Conservation (phyloP, 139 green algal genomes). For the Desmodesmus armatus region DNA sequence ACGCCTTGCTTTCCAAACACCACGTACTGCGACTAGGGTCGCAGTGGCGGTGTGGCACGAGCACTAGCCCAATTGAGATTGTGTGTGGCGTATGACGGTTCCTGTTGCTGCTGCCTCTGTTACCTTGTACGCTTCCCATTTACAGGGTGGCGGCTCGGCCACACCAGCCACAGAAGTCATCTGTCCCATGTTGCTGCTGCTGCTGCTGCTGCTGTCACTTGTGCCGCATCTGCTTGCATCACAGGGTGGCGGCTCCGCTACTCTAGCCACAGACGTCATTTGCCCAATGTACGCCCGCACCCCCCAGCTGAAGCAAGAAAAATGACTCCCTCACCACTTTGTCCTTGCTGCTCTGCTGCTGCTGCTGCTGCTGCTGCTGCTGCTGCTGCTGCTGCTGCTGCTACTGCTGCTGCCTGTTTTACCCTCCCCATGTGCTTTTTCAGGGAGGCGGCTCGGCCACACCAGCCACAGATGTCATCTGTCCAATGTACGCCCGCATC, state of each 20-base stretch:
- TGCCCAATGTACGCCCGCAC: too few relatives aligned
- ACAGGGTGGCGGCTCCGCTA: too few relatives aligned
- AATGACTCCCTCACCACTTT: too few relatives aligned
- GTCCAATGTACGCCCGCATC: slow-evolving; percentile 93
- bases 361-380: background rate
- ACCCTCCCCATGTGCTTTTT: background rate
- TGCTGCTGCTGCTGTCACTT: slow-evolving; percentile 32
- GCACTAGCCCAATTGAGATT: too few relatives aligned
- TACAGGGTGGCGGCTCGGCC: slow-evolving; percentile 85
- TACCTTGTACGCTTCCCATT: background rate
- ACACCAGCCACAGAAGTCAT: slow-evolving; percentile 94
- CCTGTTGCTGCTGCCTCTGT: slow-evolving; percentile 53
- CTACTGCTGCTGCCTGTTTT: background rate
- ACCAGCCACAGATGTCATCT: slow-evolving; percentile 93
- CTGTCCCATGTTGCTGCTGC: slow-evolving; percentile 95
- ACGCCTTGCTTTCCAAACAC: too few relatives aligned
- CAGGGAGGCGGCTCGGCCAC: slow-evolving; percentile 89
- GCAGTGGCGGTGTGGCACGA: too few relatives aligned
- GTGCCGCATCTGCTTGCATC: too few relatives aligned
- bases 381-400: background rate
- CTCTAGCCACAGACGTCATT: too few relatives aligned
- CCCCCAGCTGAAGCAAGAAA: too few relatives aligned
- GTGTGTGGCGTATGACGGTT: too few relatives aligned
- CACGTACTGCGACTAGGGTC: background rate
- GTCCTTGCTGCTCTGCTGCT: too few relatives aligned